Conservation (phyloP, 495 filamentous ascomycete species). For the Xanthoparmelia taractica region DNA sequence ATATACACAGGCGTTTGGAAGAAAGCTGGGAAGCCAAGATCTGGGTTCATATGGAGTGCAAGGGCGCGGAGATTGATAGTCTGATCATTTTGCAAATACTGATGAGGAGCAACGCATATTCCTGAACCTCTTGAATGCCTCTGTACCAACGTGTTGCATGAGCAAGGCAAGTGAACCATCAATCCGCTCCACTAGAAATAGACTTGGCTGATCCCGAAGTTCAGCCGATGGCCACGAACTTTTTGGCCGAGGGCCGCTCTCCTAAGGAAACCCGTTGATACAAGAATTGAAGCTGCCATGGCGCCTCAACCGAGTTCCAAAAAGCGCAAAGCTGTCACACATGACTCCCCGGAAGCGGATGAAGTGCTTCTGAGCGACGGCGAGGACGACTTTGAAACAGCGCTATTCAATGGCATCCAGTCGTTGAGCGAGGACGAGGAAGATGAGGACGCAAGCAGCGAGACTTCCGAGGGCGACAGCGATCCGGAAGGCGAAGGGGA, state of each 20-base stretch:
- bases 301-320: conserved; percentile 30
- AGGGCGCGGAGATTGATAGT: not conserved
- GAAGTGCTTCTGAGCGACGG: conserved; percentile 43
- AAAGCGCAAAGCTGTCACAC: conserved; percentile 53
- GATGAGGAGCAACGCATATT: not conserved
- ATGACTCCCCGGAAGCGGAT: conserved; percentile 45
- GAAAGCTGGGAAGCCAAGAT: not conserved
- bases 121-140: not conserved
- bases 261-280: not conserved
- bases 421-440: conserved; percentile 44
- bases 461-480: conserved; percentile 40
- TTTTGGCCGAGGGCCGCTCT: not conserved
- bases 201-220: not conserved
- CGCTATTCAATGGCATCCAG: conserved; percentile 56
- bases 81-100: not conserved
- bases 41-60: not conserved
- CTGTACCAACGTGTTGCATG: not conserved
- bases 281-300: conserved; percentile 9
- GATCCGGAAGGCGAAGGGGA: conserved; percentile 37
- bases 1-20: conserved; percentile 7
- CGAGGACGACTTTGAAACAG: conserved; percentile 58
- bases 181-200: not conserved
- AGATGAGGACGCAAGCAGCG: conserved; percentile 39
- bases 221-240: not conserved
- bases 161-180: not conserved